Base-by-base conservation (phyloP, 2,329 filamentous ascomycete genomes). In the Byssochlamys sp. region DNA sequence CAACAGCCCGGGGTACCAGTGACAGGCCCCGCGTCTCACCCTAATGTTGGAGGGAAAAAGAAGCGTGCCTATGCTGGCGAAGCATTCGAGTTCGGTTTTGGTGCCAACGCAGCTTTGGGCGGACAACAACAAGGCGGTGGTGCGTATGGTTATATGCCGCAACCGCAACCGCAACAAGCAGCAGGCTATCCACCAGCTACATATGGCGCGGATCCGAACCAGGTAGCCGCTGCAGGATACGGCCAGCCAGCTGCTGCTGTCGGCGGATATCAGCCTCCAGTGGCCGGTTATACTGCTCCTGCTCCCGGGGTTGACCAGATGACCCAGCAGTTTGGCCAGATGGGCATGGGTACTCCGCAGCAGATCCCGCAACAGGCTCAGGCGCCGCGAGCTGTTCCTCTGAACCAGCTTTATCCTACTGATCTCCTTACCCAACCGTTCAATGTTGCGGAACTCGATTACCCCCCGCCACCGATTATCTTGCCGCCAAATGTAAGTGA, bases 31-130 rank as follows among this genome's bases (percentile, higher is more conserved):
- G 62, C 71, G 56, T 62, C 65, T 53, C 70, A 71, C 39, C 66
- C 61, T 50, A 69, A 72, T 50, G 65, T 74, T 57, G 74, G 67
- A 58, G 72, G 72, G 50, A 72, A 67, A 79, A 96, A 96, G 84
- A 96, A 95, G 83, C 84, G 91, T 79, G 87, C 89, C 58, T 97
- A 97, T 78, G 94, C 94, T 56, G 90, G 90, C 58, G 89, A 95
- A 74, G 92, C 92, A 52, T 99, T 95, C 74, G 92, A 95, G 59
- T 94, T 97, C 67, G 90, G 89, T 54, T 82, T 84, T 54, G 94
- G 92, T 67, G 89, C 89, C 69, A 97, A 97, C 81, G 85, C 88
- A 58, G 82, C 78, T 54, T 73, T 81, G 62, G 71, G 78, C 64
- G 72, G 74, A 61, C 74, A 76, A 70, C 68, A 73, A 63, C 67